A percentile compares a stretch with the other conserved stretches of the same genome.
Conservation (phyloP, 2,329 filamentous ascomycete species). For the Fusarium marasasianum region DNA sequence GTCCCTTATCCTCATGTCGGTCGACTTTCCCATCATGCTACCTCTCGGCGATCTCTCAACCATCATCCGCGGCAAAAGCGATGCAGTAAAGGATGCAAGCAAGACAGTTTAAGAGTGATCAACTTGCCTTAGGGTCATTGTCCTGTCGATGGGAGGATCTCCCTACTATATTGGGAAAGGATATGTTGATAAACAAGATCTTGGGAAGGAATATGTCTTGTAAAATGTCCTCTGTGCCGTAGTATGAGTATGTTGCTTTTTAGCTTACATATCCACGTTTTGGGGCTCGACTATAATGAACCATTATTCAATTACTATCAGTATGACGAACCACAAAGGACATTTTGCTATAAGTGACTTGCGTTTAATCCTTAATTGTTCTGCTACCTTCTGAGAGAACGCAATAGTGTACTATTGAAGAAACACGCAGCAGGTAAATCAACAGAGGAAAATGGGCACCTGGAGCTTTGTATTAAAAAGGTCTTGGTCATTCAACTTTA, state of each 20-base stretch:
- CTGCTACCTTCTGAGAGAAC: fast-evolving
- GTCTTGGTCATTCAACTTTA: neutral
- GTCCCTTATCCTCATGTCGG: slow-evolving; percentile 56
- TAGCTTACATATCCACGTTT: neutral
- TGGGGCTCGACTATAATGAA: neutral
- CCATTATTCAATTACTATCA: neutral
- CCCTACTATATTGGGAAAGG: neutral
- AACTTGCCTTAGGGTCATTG: neutral
- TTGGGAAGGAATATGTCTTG: neutral
- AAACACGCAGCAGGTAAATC: no score
- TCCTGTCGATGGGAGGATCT: no score
- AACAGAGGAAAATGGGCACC: no score
- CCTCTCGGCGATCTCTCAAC: slow-evolving; percentile 62
- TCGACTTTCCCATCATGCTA: slow-evolving; percentile 61
- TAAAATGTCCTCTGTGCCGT: no score
- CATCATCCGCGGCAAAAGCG: slow-evolving; percentile 45
- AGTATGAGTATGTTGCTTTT: neutral
- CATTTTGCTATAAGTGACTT: no score
- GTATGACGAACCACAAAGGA: neutral
- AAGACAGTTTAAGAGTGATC: neutral
- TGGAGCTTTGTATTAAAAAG: no score
- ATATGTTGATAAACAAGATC: no score
- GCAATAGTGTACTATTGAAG: neutral
- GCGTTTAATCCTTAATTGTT: no score
- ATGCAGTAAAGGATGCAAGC: neutral